phyloP scores from a whole-genome alignment of 768 basidiomycete species.

The Hericium coralloides region DNA sequence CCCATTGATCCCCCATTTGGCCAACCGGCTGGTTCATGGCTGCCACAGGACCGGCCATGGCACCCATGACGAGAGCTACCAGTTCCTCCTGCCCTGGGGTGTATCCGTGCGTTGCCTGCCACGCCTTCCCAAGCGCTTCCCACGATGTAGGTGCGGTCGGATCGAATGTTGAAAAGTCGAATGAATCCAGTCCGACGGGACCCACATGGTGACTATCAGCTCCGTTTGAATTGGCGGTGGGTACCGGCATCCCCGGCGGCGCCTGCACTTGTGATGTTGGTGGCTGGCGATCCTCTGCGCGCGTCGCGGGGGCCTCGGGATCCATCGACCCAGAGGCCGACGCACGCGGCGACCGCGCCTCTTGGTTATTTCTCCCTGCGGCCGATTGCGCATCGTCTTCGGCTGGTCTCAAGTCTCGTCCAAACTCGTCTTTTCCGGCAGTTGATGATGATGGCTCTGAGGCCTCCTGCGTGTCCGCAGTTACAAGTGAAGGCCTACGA shows the following conservation, averaged over 20 bases:
- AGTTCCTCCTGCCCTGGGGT: slow-evolving; percentile 67
- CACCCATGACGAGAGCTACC: slow-evolving; percentile 59
- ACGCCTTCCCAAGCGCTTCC: slow-evolving; percentile 75
- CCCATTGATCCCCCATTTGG: slow-evolving; percentile 1
- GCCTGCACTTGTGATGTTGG: neutral
- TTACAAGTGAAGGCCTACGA: slow-evolving; percentile 16
- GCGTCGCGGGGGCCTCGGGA: slow-evolving; percentile 27
- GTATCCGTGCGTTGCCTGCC: slow-evolving; percentile 60
- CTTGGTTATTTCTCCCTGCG: slow-evolving; percentile 4
- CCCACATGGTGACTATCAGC: neutral
- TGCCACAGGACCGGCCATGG: slow-evolving; percentile 4
- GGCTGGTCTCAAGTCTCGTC: slow-evolving; percentile 68
- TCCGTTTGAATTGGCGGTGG: neutral
- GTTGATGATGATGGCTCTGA: slow-evolving; percentile 14
- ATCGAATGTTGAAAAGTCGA: slow-evolving; percentile 68
- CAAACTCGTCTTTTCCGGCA: slow-evolving; percentile 76
- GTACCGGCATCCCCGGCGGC: neutral
- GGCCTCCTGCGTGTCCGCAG: slow-evolving; percentile 7
- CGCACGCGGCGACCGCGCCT: slow-evolving; percentile 12
- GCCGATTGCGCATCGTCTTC: slow-evolving; percentile 17
- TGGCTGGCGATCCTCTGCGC: neutral
- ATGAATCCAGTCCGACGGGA: slow-evolving; percentile 45
- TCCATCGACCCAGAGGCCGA: slow-evolving; percentile 23
- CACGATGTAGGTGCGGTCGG: slow-evolving; percentile 65
- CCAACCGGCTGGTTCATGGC: neutral